A percentile compares a stretch with the other conserved stretches of the same genome.
Evolutionary conservation across 495 filamentous ascomycete genomes (phyloP).

Genomic region (Rostrohypoxylon terebratum): DNA sequence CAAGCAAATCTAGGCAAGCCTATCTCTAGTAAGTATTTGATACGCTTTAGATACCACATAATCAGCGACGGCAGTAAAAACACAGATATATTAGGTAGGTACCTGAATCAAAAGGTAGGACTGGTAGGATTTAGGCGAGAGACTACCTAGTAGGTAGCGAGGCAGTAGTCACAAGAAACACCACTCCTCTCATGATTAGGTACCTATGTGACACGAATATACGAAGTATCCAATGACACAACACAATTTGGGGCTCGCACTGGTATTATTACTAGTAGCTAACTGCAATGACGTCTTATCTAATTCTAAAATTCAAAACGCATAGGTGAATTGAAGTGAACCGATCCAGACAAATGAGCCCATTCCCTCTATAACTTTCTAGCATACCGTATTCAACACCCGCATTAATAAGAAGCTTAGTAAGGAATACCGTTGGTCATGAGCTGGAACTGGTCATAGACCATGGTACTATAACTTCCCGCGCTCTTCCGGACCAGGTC

Average conservation of each 20-base stretch:
- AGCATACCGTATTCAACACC: background rate
- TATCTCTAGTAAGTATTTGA: background rate
- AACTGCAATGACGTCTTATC: slow-evolving; percentile 7
- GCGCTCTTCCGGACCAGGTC: slow-evolving; percentile 89
- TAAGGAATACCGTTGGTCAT: slow-evolving; percentile 98
- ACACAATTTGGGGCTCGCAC: background rate
- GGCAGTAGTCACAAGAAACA: background rate
- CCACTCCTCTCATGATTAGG: background rate
- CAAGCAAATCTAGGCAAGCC: slow-evolving; percentile 5
- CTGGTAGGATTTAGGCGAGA: too few species aligned
- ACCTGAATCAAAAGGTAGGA: too few species aligned
- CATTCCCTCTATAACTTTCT: background rate
- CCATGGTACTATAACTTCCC: slow-evolving; percentile 85
- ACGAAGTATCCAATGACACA: background rate
- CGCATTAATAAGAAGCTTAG: slow-evolving; percentile 26
- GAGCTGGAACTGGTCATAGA: slow-evolving; percentile 97
- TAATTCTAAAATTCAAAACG: background rate
- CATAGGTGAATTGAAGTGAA: slow-evolving; percentile 8
- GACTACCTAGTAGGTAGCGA: too few species aligned
- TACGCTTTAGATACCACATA: background rate
- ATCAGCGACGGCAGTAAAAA: background rate
- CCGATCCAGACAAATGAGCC: slow-evolving; percentile 2
- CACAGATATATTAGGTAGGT: too few species aligned
- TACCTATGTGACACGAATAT: background rate
- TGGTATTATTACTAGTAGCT: slow-evolving; percentile 16